phyloP scores from a whole-genome alignment of 257 asterid genomes.

The Solanum raphanifolium region DNA sequence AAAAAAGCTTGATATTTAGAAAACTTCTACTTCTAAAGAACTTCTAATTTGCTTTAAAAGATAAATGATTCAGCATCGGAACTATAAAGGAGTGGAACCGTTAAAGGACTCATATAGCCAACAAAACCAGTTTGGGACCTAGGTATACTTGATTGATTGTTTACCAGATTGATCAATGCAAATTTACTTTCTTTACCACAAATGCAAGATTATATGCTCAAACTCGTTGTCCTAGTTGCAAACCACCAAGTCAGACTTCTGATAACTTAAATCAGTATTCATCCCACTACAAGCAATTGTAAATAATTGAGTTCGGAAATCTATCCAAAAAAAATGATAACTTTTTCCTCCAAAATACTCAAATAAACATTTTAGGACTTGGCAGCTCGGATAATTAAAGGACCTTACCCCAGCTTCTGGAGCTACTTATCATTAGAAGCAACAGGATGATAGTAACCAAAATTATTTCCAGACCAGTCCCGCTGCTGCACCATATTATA shows the following conservation, averaged over 20 bases:
- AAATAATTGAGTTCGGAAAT: constrained; percentile 10
- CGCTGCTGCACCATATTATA: constrained; percentile 54
- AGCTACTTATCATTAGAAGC: constrained; percentile 40
- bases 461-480: constrained; percentile 69
- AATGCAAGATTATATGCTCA: not conserved
- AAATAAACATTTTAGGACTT: not conserved
- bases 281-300: not conserved
- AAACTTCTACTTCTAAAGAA: not conserved
- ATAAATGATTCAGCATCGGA: not conserved
- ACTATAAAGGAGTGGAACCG: not conserved
- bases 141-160: not conserved
- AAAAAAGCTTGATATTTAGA: not conserved
- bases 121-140: not conserved
- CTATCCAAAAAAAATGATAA: not conserved
- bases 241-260: not conserved
- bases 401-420: constrained; percentile 28
- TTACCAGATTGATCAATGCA: not conserved
- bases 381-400: not conserved
- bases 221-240: not conserved
- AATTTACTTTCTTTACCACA: not conserved
- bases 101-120: not conserved
- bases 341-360: not conserved
- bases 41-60: not conserved
- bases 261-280: not conserved
- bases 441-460: constrained; percentile 37